Evolutionary conservation across 2,329 filamentous ascomycete genomes (phyloP).

Genomic region (Aspergillus sp.): DNA sequence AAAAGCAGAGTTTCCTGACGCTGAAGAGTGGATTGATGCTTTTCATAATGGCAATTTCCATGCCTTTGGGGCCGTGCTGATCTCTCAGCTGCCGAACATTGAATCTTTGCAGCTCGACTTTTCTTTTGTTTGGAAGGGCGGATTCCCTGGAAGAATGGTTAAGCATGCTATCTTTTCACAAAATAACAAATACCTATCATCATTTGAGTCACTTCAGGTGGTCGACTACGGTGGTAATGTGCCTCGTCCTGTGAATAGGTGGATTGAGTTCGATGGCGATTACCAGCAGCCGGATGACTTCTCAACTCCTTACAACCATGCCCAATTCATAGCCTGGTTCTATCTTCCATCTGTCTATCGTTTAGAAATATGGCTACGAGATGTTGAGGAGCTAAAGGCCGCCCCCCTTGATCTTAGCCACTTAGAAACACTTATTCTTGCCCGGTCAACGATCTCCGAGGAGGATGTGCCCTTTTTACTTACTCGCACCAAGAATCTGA

Average conservation of each 20-base stretch:
- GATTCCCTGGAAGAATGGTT: neutral
- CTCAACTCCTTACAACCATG: neutral
- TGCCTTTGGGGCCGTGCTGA: neutral
- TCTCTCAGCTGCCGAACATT: neutral
- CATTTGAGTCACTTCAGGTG: neutral
- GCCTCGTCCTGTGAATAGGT: too few relatives aligned
- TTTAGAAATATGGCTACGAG: neutral
- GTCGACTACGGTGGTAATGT: constrained; percentile 1
- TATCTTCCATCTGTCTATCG: neutral
- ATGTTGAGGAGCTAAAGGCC: neutral
- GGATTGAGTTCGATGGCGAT: neutral
- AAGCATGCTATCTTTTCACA: neutral
- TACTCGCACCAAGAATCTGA: neutral
- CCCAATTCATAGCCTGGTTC: neutral
- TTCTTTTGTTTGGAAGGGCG: neutral
- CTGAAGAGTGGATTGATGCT: neutral
- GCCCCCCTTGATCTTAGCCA: neutral
- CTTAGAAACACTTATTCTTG: neutral
- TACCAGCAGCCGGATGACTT: neutral
- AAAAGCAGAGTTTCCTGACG: neutral
- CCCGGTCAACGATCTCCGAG: neutral
- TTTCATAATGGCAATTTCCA: neutral
- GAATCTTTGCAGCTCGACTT: neutral
- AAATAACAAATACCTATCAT: neutral
- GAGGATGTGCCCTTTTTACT: neutral